phyloP scores from a whole-genome alignment of 768 basidiomycete genomes.

The Tremella mesenterica region DNA sequence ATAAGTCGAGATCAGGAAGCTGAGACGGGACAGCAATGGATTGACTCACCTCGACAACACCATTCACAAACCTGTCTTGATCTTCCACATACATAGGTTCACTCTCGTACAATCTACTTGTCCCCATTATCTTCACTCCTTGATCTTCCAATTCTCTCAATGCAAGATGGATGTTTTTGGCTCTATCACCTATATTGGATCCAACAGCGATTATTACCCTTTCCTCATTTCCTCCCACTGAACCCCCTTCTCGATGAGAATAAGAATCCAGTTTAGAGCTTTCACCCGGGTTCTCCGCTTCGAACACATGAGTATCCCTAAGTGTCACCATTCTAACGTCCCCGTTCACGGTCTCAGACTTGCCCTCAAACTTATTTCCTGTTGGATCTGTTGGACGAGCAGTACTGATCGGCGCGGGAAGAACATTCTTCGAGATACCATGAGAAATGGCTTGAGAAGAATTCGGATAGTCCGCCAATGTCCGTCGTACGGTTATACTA shows the following conservation, averaged over 20 bases:
- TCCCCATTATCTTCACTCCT: constrained; percentile 43
- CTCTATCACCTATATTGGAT: constrained; percentile 80
- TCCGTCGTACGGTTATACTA: constrained; percentile 54
- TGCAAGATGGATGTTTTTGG: constrained; percentile 70
- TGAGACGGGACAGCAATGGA: neutral
- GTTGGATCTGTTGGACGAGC: neutral
- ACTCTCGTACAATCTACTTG: constrained; percentile 83
- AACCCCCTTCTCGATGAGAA: no score
- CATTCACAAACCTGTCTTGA: constrained; percentile 81
- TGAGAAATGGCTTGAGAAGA: no score
- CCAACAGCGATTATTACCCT: constrained; percentile 68
- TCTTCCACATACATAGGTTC: constrained; percentile 91
- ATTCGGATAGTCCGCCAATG: constrained; percentile 15
- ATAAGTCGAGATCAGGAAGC: neutral
- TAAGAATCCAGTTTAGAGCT: neutral
- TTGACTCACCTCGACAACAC: constrained; percentile 69
- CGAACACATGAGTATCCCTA: no score
- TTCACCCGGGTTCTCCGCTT: neutral
- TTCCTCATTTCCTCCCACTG: constrained; percentile 5
- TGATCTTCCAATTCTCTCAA: constrained; percentile 58
- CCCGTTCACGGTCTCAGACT: no score
- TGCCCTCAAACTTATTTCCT: no score
- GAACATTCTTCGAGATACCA: no score
- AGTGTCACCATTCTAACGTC: no score
- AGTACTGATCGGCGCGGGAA: no score